Base-by-base conservation (phyloP, 768 basidiomycete species). In the Favolaschia claudopus region DNA sequence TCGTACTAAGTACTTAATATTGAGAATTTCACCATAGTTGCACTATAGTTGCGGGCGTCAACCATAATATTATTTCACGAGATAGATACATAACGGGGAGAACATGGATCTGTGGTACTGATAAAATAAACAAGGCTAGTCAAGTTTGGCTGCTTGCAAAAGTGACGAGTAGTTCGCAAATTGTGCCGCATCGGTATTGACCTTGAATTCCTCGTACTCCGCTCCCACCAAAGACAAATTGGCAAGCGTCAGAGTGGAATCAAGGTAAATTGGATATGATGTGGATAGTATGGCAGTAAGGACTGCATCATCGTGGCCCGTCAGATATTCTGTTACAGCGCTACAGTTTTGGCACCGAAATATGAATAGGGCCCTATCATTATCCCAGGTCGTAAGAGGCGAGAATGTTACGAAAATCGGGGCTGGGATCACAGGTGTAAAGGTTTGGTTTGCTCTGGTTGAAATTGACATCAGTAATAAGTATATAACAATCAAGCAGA, bases 321-420 rank as follows among this genome's bases (percentile, higher is more conserved):
- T 15, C 24, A 54, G 28, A 33, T 43, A 36, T 9, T 54, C 38
- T 28, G 52, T 46, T 9, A 55, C 6, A n/a, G 38, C 28, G 32
- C 31, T 36, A 33, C 42, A 54, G 12, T 34, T 54, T 43, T 44
- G 52, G 52, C 52, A 54, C n/a, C 52, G 52, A 12, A 54, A 54
- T 4, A 54, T 54, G 40, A 54, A 54, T n/a, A 27, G 52, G 3
- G 52, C 52, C 10, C 19, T 27, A 2, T 17, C n/a, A 20, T 7
- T 27, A 4, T n/a, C 31, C 42, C 42, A 54, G 7, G 42, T 54
- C 0, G 52, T 54, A 6, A 44, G 33, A n/a, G 40, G 40, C 4
- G 52, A 54, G 24, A 44, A 54, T 12, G 52, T 54, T 6, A 29
- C 6, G 22, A 3, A n/a, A 4, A 44, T 15, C 5, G 40, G 52